phyloP scores from a whole-genome alignment of 306 rosid genomes.

The Argentina anserina region DNA sequence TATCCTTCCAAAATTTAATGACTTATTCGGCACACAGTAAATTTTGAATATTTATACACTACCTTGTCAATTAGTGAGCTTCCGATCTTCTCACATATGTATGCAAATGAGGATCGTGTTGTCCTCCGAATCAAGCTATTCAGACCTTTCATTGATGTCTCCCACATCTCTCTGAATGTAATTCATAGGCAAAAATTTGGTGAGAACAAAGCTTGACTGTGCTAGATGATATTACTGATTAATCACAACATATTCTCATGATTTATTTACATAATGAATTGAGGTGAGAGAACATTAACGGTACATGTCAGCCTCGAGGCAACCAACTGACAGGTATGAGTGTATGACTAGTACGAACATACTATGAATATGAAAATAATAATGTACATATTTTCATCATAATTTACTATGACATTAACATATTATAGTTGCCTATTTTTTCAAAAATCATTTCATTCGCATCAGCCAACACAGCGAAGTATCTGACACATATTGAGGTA shows the following conservation, averaged over 20 bases:
- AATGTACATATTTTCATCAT: neutral
- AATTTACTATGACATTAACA: neutral
- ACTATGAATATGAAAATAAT: neutral
- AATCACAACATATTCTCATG: neutral
- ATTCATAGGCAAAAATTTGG: slow-evolving; percentile 20
- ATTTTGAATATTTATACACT: slow-evolving; percentile 12
- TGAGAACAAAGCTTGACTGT: slow-evolving; percentile 15
- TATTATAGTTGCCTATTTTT: neutral
- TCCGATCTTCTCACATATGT: slow-evolving; percentile 49
- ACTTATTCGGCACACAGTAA: slow-evolving; percentile 5
- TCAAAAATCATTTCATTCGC: neutral
- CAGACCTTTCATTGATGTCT: slow-evolving; percentile 59
- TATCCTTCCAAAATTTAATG: slow-evolving; percentile 7
- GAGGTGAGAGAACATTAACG: neutral
- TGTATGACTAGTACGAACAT: neutral
- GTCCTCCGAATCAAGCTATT: slow-evolving; percentile 51
- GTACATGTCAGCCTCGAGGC: neutral
- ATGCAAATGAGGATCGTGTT: slow-evolving; percentile 53
- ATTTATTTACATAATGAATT: neutral
- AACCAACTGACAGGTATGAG: neutral
- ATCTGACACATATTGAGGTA: neutral
- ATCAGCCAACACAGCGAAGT: neutral
- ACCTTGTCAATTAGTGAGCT: slow-evolving; percentile 46
- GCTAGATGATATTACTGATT: neutral
- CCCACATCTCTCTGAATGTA: slow-evolving; percentile 66